phyloP scores from a whole-genome alignment of 176 grass and related monocot species.

The Puya raimondii region DNA sequence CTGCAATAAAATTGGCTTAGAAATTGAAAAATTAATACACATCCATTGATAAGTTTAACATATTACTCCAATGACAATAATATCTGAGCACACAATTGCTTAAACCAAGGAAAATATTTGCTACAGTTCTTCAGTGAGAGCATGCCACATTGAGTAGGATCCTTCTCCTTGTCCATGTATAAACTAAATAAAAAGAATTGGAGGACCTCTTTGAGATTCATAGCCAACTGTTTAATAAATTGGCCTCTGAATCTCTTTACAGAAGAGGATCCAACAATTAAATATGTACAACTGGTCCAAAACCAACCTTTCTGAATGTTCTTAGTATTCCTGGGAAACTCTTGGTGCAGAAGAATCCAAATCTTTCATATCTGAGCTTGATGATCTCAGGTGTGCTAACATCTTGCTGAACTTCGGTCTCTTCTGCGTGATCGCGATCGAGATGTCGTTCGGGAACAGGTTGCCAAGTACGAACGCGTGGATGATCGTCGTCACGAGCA shows the following conservation, averaged over 20 bases:
- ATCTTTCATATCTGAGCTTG: slow-evolving; percentile 64
- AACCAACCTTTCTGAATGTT: not conserved
- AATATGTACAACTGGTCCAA: not conserved
- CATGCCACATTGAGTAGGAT: too few species aligned
- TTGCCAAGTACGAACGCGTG: slow-evolving; percentile 76
- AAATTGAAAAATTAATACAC: too few species aligned
- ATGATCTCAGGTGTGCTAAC: slow-evolving; percentile 56
- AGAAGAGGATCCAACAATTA: not conserved
- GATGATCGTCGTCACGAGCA: slow-evolving; percentile 64
- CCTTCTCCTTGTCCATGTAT: too few species aligned
- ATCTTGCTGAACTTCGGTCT: slow-evolving; percentile 77
- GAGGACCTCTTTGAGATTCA: not conserved
- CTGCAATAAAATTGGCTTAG: too few species aligned
- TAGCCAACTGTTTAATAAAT: not conserved
- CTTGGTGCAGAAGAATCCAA: slow-evolving; percentile 31
- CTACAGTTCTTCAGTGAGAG: too few species aligned
- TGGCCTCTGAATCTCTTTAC: not conserved
- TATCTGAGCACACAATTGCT: too few species aligned
- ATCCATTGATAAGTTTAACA: too few species aligned
- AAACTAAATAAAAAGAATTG: not conserved
- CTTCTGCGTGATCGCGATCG: slow-evolving; percentile 74
- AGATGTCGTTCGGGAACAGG: slow-evolving; percentile 94
- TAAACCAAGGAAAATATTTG: too few species aligned
- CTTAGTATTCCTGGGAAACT: not conserved
- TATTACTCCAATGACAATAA: too few species aligned